Conservation (phyloP, 2,329 filamentous ascomycete species). For the Westerdykella aurantiaca region DNA sequence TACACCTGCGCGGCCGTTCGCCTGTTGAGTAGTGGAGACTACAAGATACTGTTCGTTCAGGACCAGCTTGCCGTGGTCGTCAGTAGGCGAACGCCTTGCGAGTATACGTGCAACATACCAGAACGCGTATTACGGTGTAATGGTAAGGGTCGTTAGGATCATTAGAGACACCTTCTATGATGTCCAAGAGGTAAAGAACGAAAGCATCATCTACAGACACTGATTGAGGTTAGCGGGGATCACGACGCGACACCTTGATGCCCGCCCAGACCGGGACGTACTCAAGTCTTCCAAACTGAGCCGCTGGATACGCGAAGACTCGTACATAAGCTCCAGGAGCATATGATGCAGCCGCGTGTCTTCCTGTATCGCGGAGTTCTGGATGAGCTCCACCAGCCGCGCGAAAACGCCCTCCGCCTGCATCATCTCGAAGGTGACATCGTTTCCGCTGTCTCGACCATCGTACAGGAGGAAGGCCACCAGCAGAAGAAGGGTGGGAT, state of each 20-base stretch:
- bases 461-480: conserved; percentile 81
- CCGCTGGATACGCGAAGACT: conserved; percentile 90
- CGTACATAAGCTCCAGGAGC: conserved; percentile 84
- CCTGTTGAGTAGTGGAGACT: conserved; percentile 43
- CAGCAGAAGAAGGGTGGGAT: conserved; percentile 72
- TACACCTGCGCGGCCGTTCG: conserved; percentile 47
- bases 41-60: conserved; percentile 99
- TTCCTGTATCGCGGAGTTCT: conserved; percentile 54
- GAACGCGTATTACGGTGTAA: conserved; percentile 85
- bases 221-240: conserved; percentile 17
- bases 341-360: conserved; percentile 71
- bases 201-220: conserved; percentile 68
- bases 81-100: conserved; percentile 1
- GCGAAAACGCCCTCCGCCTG: conserved; percentile 78
- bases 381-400: conserved; percentile 75
- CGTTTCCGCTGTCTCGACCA: conserved; percentile 69
- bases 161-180: conserved; percentile 82
- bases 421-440: conserved; percentile 79
- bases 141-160: conserved; percentile 91
- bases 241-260: background rate
- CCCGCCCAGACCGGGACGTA: conserved; percentile 42
- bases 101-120: conserved; percentile 53
- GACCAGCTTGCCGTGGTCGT: conserved; percentile 59
- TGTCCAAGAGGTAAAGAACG: conserved; percentile 72
- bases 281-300: conserved; percentile 70